Evolutionary conservation across 2,329 filamentous ascomycete species (phyloP).

Genomic region (Cordyceps tenuipes): DNA sequence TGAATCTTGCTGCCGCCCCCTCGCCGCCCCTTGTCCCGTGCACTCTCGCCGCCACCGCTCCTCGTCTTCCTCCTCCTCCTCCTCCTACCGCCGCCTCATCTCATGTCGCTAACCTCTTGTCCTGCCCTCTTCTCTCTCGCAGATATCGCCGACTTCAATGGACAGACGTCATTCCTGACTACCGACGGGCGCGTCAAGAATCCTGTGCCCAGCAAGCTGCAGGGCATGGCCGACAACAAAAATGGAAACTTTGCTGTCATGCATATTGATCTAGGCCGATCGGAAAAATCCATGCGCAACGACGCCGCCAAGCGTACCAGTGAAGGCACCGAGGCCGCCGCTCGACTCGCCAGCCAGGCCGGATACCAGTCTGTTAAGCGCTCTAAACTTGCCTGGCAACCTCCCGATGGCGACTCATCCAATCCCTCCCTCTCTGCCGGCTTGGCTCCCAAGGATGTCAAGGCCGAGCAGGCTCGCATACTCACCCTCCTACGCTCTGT

Average conservation of each 20-base stretch:
- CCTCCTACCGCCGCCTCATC: neutral
- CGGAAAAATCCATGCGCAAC: slow-evolving; percentile 40
- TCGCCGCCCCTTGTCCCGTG: too few relatives aligned
- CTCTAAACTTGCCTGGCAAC: slow-evolving; percentile 29
- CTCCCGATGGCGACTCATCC: slow-evolving; percentile 17
- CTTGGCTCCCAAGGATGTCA: slow-evolving; percentile 38
- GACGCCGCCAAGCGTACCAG: slow-evolving; percentile 53
- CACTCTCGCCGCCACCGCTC: neutral
- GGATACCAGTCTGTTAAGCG: slow-evolving; percentile 44
- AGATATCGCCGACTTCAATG: slow-evolving; percentile 15
- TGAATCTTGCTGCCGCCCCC: neutral
- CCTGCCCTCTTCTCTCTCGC: neutral
- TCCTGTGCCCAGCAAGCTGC: slow-evolving; percentile 53
- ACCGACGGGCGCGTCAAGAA: slow-evolving; percentile 35
- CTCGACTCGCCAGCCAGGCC: slow-evolving; percentile 45
- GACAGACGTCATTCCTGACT: slow-evolving; percentile 11
- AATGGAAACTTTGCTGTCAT: slow-evolving; percentile 56
- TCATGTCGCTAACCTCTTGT: neutral
- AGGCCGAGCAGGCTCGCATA: slow-evolving; percentile 51
- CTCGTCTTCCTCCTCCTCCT: too few relatives aligned
- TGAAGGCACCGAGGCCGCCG: slow-evolving; percentile 51
- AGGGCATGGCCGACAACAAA: slow-evolving; percentile 46
- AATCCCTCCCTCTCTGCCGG: slow-evolving; percentile 5
- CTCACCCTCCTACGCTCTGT: slow-evolving; percentile 48
- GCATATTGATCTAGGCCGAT: slow-evolving; percentile 46